Evolutionary conservation across 2,329 filamentous ascomycete genomes (phyloP), one percentile per base, ranked within the genome.

Genomic region (Sordariomycetes sp.): DNA sequence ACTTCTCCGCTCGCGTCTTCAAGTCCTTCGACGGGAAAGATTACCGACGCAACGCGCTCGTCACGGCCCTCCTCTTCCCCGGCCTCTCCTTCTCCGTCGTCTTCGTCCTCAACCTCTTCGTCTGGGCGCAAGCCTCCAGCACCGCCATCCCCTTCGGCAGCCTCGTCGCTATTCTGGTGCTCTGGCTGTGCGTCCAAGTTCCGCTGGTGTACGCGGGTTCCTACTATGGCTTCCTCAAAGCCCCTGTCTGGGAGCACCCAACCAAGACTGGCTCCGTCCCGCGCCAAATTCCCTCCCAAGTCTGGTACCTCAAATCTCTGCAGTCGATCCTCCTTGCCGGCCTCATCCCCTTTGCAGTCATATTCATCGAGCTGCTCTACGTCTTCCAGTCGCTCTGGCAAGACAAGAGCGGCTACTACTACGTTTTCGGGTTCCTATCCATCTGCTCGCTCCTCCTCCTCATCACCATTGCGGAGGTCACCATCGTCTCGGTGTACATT

Each of bases 361-460:
- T 93, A 45, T 92, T 90, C 55, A 86, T 93, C 49, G 86, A 93
- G 59, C 70, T 93, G 11, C 68, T 90, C 27, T 92, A 88, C 53
- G 79, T 92, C 32, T 92, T 93, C 59, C 84, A 86, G 59, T 87
- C 82, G 32, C 57, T 93, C 21, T 92, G 86, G 83, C 82, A 88
- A 55, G 86, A 93, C 58, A 93, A 93, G 65, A 86, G 78, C 49
- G 85, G 84, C 6, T 93, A 88, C 57, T 94, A 94, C 59, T 94
- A 94, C 57, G 79, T 93, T 16, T 94, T 92, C 52, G 86, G 86
- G 9, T 94, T 90, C 62, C 59, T 92, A 42, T 78, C 79, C 7
- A 76, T 86, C 12, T 81, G 92, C 8, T 79, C 70, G 17, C 62
- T 75, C 9, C 82, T 92, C 37, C 61, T 92, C 8, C 67, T 86